These are phyloP conservation scores for Boletus mariae DNA, from an alignment of 1,284 basidiomycete species.

Conservation along the genomic window DNA sequence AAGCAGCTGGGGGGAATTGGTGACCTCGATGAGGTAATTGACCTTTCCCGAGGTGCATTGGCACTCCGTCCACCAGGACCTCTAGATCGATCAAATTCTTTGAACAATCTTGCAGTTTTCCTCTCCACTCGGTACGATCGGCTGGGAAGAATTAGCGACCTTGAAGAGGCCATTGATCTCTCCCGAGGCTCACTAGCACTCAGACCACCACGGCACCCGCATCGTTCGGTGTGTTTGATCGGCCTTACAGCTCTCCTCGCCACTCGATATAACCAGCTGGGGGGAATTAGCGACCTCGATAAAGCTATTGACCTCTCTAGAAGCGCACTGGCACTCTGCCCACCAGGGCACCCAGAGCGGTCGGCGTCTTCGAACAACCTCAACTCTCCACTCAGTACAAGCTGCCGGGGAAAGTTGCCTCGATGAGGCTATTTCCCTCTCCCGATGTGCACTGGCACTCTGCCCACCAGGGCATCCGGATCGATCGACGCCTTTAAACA, in stretches of 20 bases:
- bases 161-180: not conserved
- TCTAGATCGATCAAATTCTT: not conserved
- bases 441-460: not conserved
- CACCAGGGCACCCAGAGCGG: no score
- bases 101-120: not conserved
- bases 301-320: no score
- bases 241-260: no score
- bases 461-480: not conserved
- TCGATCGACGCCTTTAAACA: no score
- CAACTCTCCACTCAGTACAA: not conserved
- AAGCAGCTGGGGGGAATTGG: not conserved
- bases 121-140: not conserved
- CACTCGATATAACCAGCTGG: no score
- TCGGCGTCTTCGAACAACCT: not conserved
- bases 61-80: not conserved
- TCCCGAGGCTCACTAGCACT: no score
- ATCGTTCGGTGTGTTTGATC: no score
- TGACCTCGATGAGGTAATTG: not conserved
- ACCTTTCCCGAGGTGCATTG: not conserved
- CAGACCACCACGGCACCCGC: no score
- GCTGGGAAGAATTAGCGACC: not conserved
- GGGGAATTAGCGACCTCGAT: no score
- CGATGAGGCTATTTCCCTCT: not conserved
- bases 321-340: no score
- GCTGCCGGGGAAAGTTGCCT: not conserved